Percentiles rank a stretch among this genome's conserved stretches.
phyloP scores from a whole-genome alignment of 2,329 filamentous ascomycete species.

The Fusarium albidum region DNA sequence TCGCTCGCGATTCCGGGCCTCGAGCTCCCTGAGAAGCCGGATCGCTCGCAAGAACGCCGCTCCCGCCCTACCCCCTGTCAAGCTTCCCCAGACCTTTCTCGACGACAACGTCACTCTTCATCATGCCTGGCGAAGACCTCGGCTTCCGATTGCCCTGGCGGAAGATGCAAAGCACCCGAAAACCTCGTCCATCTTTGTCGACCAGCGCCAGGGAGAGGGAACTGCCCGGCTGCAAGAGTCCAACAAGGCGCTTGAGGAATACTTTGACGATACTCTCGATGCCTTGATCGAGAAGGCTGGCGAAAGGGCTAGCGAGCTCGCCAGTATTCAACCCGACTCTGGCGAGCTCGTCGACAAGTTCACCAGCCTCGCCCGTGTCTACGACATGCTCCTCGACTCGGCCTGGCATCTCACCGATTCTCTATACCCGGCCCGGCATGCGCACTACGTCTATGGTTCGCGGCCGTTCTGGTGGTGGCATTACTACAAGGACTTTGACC shows the following conservation, averaged over 20 bases:
- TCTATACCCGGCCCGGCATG: conserved; percentile 45
- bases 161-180: conserved; percentile 45
- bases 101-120: conserved; percentile 55
- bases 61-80: conserved; percentile 58
- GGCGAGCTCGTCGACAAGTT: conserved; percentile 30
- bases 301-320: conserved; percentile 26
- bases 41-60: conserved; percentile 45
- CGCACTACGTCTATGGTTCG: conserved; percentile 45
- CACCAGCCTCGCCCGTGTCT: conserved; percentile 33
- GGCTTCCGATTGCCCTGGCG: conserved; percentile 42
- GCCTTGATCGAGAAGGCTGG: conserved; percentile 27
- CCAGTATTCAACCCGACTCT: conserved; percentile 1
- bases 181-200: conserved; percentile 41
- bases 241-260: conserved; percentile 41
- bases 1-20: conserved; percentile 39
- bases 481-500: conserved; percentile 47
- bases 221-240: conserved; percentile 33
- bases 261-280: conserved; percentile 43
- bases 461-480: conserved; percentile 54
- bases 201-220: conserved; percentile 34
- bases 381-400: conserved; percentile 49
- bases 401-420: conserved; percentile 47
- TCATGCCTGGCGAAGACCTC: conserved; percentile 36
- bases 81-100: conserved; percentile 66
- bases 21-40: conserved; percentile 42